Percentiles rank a stretch among this genome's conserved stretches.
Conservation (phyloP, 106 monocot species). For the Apostasia ramifera region DNA sequence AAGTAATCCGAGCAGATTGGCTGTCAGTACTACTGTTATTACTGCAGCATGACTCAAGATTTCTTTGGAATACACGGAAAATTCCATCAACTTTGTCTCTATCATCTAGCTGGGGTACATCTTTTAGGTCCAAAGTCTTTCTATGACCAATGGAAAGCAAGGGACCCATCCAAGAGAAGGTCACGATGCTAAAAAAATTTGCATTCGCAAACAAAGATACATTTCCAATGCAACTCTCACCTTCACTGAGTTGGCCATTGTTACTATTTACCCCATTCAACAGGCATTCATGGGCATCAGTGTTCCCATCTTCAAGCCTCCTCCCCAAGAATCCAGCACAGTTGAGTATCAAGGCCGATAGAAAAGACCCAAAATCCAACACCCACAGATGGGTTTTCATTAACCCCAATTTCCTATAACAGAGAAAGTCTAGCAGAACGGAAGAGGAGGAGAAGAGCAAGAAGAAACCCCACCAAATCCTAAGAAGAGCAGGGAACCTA, state of each 20-base stretch:
- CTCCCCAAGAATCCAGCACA: conserved; percentile 34
- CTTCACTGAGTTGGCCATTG: not conserved
- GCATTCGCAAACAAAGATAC: conserved; percentile 44
- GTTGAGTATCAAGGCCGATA: conserved; percentile 25
- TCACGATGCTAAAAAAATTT: conserved; percentile 48
- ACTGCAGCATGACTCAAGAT: conserved; percentile 34
- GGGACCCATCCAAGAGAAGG: conserved; percentile 83
- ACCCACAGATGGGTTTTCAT: conserved; percentile 32
- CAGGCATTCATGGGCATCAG: conserved; percentile 44
- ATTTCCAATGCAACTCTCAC: not conserved
- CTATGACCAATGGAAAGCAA: conserved; percentile 50
- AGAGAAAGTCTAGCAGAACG: conserved; percentile 30
- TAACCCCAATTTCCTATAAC: conserved; percentile 11
- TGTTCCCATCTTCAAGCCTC: conserved; percentile 13
- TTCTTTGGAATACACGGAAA: conserved; percentile 41
- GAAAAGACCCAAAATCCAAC: conserved; percentile 41
- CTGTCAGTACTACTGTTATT: not conserved
- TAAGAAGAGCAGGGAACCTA: conserved; percentile 50
- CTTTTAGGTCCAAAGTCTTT: conserved; percentile 61
- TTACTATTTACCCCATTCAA: conserved; percentile 20
- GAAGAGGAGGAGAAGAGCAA: conserved; percentile 31
- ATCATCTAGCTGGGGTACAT: conserved; percentile 50
- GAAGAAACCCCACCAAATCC: conserved; percentile 70
- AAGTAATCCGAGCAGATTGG: conserved; percentile 14
- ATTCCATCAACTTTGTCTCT: conserved; percentile 47